A percentile compares a stretch with the other conserved stretches of the same genome.
Evolutionary conservation across 768 basidiomycete species (phyloP).

Genomic region (Mycena amicta): DNA sequence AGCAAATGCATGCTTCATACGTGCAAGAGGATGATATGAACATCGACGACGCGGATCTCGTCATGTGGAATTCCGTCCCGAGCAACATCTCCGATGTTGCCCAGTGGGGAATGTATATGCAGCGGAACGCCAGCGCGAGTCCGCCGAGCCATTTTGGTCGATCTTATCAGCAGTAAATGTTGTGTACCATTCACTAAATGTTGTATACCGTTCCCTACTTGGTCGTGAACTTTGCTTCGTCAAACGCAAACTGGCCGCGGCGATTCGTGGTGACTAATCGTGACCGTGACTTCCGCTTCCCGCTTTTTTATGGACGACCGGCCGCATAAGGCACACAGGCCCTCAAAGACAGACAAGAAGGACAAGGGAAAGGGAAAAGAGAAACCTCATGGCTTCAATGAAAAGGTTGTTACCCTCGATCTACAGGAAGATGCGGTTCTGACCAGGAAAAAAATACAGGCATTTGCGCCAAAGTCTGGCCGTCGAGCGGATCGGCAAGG

Average conservation of each 20-base stretch:
- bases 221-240: no score
- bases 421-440: background rate
- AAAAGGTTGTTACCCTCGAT: slow-evolving; percentile 56
- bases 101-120: background rate
- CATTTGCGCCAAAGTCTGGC: slow-evolving; percentile 92
- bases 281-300: no score
- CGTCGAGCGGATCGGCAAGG: slow-evolving; percentile 87
- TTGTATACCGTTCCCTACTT: no score
- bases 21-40: background rate
- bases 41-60: background rate
- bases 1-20: background rate
- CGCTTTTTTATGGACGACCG: slow-evolving; percentile 71
- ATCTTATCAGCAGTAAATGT: background rate
- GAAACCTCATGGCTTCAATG: slow-evolving; percentile 81
- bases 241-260: no score
- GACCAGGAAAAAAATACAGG: slow-evolving; percentile 44
- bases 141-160: background rate
- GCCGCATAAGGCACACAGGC: slow-evolving; percentile 82
- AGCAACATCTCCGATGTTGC: background rate
- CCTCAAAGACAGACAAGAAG: slow-evolving; percentile 83
- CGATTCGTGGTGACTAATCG: no score
- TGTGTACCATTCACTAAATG: no score
- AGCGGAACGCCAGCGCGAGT: background rate
- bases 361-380: slow-evolving; percentile 69
- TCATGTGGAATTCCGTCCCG: background rate